phyloP scores from a whole-genome alignment of 768 basidiomycete species.

The Cyclocybe cylindracea region DNA sequence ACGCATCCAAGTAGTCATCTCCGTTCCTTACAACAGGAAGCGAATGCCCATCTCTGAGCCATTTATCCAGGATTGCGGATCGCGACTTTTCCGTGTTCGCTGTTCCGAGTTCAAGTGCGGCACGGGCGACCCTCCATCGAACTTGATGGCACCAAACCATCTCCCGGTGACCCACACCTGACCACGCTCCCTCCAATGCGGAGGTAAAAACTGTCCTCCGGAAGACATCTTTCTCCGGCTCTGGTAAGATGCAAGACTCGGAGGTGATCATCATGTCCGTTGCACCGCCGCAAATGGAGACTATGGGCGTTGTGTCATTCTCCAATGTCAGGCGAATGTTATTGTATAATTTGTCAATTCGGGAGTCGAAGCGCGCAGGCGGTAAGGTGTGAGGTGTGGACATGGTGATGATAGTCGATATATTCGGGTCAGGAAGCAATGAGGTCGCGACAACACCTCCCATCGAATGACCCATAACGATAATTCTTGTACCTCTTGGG shows the following conservation, averaged over 20 bases:
- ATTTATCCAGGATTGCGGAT: conserved; percentile 51
- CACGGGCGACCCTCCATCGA: conserved; percentile 83
- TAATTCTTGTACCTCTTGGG: conserved; percentile 58
- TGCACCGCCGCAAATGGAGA: conserved; percentile 91
- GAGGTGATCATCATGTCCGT: conserved; percentile 92
- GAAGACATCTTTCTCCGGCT: conserved; percentile 29
- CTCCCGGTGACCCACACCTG: conserved; percentile 91
- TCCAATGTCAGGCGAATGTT: conserved; percentile 40
- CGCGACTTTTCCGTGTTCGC: conserved; percentile 25
- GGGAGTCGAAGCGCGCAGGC: conserved; percentile 83
- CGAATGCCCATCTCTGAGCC: conserved; percentile 66
- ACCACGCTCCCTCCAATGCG: conserved; percentile 89
- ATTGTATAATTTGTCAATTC: conserved; percentile 75
- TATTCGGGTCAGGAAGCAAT: conserved; percentile 63
- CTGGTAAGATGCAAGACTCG: conserved; percentile 76
- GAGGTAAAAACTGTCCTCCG: conserved; percentile 79
- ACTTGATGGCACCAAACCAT: conserved; percentile 99
- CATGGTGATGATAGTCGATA: conserved; percentile 91
- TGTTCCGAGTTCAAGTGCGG: conserved; percentile 68
- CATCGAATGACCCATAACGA: conserved; percentile 95
- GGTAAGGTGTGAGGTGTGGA: conserved; percentile 89
- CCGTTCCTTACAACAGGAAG: conserved; percentile 27
- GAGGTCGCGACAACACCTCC: conserved; percentile 90
- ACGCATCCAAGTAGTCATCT: conserved; percentile 17
- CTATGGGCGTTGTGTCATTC: conserved; percentile 58